These are phyloP conservation scores for Phytophthora crassamura DNA, from an alignment of 352 stramenopile species.

Conservation along the genomic window DNA sequence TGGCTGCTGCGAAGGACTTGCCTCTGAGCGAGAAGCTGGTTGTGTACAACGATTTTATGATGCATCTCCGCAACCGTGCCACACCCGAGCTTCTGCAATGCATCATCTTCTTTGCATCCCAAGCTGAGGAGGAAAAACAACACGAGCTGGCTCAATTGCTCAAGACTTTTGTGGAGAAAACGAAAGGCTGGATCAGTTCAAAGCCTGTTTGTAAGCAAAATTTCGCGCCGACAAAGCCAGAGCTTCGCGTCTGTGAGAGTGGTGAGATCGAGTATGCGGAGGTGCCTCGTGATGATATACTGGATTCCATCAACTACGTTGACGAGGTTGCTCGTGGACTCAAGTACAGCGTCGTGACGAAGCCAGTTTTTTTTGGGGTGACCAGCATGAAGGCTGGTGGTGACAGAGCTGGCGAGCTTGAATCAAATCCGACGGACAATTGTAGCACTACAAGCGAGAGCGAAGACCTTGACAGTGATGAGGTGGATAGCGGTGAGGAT, in stretches of 20 bases:
- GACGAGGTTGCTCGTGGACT: slow-evolving; percentile 71
- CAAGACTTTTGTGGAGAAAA: slow-evolving; percentile 62
- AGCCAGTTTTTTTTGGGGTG: slow-evolving; percentile 33
- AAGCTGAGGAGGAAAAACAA: slow-evolving; percentile 49
- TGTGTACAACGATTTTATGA: slow-evolving; percentile 35
- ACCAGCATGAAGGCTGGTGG: slow-evolving; percentile 36
- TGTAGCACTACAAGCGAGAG: slow-evolving; percentile 48
- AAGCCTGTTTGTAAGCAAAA: slow-evolving; percentile 70
- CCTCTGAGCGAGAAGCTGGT: slow-evolving; percentile 24
- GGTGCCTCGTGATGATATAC: slow-evolving; percentile 53
- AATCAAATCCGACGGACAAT: slow-evolving; percentile 59
- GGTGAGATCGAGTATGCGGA: slow-evolving; percentile 69
- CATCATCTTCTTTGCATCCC: slow-evolving; percentile 55
- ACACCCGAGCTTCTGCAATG: slow-evolving; percentile 67
- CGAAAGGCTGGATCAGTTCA: slow-evolving; percentile 56
- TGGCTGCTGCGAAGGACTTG: slow-evolving; percentile 31
- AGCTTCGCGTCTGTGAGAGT: slow-evolving; percentile 60
- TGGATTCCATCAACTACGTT: slow-evolving; percentile 71
- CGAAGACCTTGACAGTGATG: slow-evolving; percentile 57
- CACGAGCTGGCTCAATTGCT: slow-evolving; percentile 59
- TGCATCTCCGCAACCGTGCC: slow-evolving; percentile 72
- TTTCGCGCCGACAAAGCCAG: slow-evolving; percentile 59
- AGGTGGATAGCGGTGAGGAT: slow-evolving; percentile 43
- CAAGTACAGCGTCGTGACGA: slow-evolving; percentile 50
- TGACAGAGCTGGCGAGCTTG: slow-evolving; percentile 58